Evolutionary conservation across 768 basidiomycete species (phyloP).

Genomic region (Calvatia gigantea): DNA sequence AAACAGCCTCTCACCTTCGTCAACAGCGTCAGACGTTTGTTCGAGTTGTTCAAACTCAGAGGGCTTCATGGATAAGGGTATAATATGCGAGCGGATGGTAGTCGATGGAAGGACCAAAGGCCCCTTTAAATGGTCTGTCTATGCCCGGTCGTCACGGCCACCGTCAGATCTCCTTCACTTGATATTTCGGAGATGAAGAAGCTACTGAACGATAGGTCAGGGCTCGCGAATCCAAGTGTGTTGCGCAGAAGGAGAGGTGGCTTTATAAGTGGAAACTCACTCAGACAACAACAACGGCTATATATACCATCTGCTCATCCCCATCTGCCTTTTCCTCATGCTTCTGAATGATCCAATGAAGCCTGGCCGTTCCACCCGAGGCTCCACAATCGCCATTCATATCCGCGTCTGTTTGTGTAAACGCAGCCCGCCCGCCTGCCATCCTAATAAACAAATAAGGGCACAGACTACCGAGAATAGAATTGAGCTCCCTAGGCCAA

Average conservation of each 20-base stretch:
- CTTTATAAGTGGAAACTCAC: not conserved
- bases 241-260: no score
- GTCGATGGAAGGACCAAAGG: not conserved
- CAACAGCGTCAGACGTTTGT: constrained; percentile 43
- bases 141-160: not conserved
- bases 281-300: not conserved
- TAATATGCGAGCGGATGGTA: not conserved
- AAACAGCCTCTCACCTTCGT: constrained; percentile 35
- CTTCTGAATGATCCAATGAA: not conserved
- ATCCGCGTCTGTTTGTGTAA: not conserved
- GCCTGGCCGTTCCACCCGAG: not conserved
- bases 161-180: not conserved
- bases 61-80: constrained; percentile 12
- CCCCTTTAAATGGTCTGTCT: not conserved
- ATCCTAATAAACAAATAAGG: no score
- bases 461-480: no score
- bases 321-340: not conserved
- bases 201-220: not conserved
- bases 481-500: not conserved
- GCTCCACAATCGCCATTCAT: not conserved
- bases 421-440: not conserved
- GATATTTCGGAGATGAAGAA: not conserved
- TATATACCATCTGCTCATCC: not conserved
- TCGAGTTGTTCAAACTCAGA: constrained; percentile 35
- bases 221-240: not conserved